These are phyloP conservation scores for Colletotrichum kahawae DNA, from an alignment of 2,329 filamentous ascomycete species.

Conservation along the genomic window DNA sequence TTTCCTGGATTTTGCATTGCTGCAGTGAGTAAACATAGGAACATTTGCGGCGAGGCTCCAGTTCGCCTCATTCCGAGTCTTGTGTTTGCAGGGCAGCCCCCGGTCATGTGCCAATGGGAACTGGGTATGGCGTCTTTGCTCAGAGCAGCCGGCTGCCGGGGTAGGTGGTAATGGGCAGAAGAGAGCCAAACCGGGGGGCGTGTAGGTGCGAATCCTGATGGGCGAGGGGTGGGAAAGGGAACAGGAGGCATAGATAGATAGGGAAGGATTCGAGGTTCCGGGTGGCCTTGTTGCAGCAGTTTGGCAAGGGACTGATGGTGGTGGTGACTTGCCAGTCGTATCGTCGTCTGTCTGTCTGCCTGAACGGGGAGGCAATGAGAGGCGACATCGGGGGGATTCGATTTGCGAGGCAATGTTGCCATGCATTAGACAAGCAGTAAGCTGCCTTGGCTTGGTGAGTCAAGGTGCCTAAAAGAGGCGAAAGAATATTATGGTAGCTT, in stretches of 20 bases:
- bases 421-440: background rate
- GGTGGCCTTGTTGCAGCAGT: background rate
- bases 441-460: background rate
- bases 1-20: constrained; percentile 1
- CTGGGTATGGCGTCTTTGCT: constrained; percentile 15
- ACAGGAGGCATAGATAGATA: background rate
- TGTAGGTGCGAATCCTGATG: constrained; percentile 1
- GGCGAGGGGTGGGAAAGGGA: background rate
- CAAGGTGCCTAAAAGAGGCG: background rate
- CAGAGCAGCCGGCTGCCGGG: background rate
- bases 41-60: constrained; percentile 14
- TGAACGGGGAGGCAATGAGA: background rate
- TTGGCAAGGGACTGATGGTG: background rate
- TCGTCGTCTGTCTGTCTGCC: background rate
- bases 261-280: background rate
- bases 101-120: constrained; percentile 16
- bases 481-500: constrained; percentile 10
- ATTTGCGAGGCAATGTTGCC: background rate
- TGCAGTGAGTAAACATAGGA: constrained; percentile 1
- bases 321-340: background rate
- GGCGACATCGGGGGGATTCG: constrained; percentile 9
- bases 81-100: constrained; percentile 19
- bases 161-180: background rate
- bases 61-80: constrained; percentile 19
- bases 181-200: background rate